Base-by-base conservation (phyloP, 768 basidiomycete genomes). In the Macrocybe gigantea region DNA sequence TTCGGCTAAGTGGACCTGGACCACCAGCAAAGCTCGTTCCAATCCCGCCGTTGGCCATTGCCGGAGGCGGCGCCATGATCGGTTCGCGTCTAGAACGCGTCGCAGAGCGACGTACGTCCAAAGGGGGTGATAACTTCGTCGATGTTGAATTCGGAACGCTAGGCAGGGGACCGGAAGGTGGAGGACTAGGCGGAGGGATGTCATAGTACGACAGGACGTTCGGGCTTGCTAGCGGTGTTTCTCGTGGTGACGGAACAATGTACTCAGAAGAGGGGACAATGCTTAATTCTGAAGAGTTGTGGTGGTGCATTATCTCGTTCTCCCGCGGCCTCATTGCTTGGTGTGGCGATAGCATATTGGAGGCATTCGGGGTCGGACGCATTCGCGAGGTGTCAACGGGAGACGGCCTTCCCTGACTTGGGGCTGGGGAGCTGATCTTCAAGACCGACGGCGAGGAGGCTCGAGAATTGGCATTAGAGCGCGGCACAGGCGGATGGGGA, bases 101-200 rank as follows among this genome's bases (percentile, higher is more conserved):
- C 22, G 22, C 22, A 22, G 22, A 22, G 22, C 22, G 22, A 4
- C 53, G 50, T 30, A 12, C 41, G 12, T 33, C 33, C 0, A 47
- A 49, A 14, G 41, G 49, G 7, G 52, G 38, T 22, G 22, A 22
- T 22, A 22, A 22, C 22, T 22, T 22, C 11, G 66, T 60, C 3
- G 44, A 22, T 22, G 22, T 22, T 22, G 22, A 45, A 7, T 44
- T 51, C 11, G 66, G 66, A 7, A 71, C 58, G 36, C 60, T 64
- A 6, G 77, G 75, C 7, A 78, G 55, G 0, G 77, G 76, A 0
- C 62, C 66, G 36, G 60, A 60, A 3, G 76, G 77, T 0, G 78
- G 74, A 10, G 77, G 76, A 53, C 71, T 77, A 4, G 77, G 74
- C 1, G 76, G 77, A 2, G 77, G 75, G 34, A 74, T 65, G 50